These are phyloP conservation scores for Geosmithia flava DNA, from an alignment of 2,329 filamentous ascomycete species.

Conservation along the genomic window DNA sequence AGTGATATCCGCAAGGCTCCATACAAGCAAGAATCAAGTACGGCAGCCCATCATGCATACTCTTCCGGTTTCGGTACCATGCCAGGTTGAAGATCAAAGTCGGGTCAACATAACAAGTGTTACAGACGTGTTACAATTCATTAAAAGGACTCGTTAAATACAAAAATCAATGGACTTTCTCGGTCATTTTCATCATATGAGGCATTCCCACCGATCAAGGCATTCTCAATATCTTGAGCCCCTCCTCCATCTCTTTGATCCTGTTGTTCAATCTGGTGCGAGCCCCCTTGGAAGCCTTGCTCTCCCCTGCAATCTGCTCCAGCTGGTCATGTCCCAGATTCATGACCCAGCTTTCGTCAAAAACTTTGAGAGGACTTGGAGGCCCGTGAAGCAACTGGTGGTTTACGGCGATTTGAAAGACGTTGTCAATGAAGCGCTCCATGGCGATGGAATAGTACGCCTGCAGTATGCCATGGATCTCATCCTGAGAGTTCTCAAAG, in stretches of 20 bases:
- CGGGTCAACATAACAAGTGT: no score
- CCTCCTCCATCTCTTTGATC: conserved; percentile 1
- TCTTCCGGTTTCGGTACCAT: no score
- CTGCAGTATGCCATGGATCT: conserved; percentile 16
- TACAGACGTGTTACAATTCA: no score
- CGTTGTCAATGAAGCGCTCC: conserved; percentile 20
- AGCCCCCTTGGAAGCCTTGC: conserved; percentile 6
- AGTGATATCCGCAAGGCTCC: no score
- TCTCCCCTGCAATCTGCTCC: conserved; percentile 12
- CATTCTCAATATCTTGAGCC: no score
- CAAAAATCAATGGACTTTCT: no score
- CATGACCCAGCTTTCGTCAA: conserved; percentile 17
- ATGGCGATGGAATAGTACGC: conserved; percentile 19
- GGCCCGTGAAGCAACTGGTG: conserved; percentile 12
- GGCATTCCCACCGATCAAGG: no score
- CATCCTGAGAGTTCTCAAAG: not conserved
- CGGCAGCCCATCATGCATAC: no score
- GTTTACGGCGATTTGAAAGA: conserved; percentile 17
- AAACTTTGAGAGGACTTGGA: conserved; percentile 12
- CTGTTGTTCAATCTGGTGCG: conserved; percentile 10
- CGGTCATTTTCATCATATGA: no score
- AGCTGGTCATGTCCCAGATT: conserved; percentile 9
- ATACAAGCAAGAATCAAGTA: no score
- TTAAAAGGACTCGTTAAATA: no score
- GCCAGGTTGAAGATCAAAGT: no score